Conservation (phyloP, 805 yeast species). For the Scheffersomyces ergatensis region DNA sequence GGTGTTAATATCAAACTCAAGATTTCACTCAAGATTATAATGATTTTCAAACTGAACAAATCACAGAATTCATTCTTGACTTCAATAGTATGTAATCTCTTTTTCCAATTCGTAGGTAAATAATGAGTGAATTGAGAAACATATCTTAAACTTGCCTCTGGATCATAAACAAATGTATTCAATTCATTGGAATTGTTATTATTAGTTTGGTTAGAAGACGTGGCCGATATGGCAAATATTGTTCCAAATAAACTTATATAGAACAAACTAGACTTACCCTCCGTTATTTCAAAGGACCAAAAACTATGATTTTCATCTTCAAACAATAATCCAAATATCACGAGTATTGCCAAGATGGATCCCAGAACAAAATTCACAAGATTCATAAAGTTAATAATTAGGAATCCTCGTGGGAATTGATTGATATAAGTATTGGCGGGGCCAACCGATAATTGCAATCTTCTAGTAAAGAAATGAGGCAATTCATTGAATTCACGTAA, state of each 20-base stretch:
- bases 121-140: conserved; percentile 90
- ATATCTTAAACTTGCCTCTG: conserved; percentile 78
- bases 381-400: conserved; percentile 34
- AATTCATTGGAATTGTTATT: conserved; percentile 15
- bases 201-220: conserved; percentile 4
- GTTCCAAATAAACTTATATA: conserved; percentile 89
- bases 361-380: conserved; percentile 68
- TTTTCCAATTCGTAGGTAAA: conserved; percentile 84
- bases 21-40: conserved; percentile 72
- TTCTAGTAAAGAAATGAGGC: conserved; percentile 78
- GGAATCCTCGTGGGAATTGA: conserved; percentile 82
- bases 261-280: conserved; percentile 77
- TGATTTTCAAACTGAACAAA: conserved; percentile 69
- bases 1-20: conserved; percentile 84
- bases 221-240: conserved; percentile 75
- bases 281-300: conserved; percentile 82
- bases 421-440: conserved; percentile 82
- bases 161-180: conserved; percentile 69
- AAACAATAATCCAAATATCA: conserved; percentile 59
- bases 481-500: conserved; percentile 91
- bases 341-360: conserved; percentile 81
- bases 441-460: conserved; percentile 73
- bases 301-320: conserved; percentile 82
- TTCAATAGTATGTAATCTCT: conserved; percentile 75
- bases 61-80: conserved; percentile 82